Conservation (phyloP, 2,329 filamentous ascomycete species). For the Fusarium miscanthi region DNA sequence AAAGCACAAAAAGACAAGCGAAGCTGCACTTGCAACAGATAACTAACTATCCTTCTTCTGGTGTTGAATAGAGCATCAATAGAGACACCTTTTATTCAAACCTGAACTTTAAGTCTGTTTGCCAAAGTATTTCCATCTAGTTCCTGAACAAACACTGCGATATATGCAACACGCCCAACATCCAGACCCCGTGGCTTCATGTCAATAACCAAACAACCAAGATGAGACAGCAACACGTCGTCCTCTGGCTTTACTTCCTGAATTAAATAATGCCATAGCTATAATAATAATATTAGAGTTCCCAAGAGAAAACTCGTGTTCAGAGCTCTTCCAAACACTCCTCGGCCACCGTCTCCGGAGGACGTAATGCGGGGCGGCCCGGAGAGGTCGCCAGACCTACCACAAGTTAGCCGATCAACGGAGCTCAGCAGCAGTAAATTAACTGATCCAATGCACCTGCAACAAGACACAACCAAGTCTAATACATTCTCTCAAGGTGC, state of each 20-base stretch:
- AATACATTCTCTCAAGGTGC: slow-evolving; percentile 12
- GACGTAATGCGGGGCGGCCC: slow-evolving; percentile 30
- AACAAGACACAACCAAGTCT: background rate
- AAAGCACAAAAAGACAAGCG: background rate
- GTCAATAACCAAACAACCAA: background rate
- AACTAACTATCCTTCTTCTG: slow-evolving; percentile 1
- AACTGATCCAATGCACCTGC: slow-evolving; percentile 11
- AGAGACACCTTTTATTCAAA: background rate
- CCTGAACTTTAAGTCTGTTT: background rate
- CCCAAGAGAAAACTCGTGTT: background rate
- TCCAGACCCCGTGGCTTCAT: background rate
- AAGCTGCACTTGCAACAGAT: background rate
- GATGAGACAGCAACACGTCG: background rate
- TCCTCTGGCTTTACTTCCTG: background rate
- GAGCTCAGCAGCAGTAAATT: slow-evolving; percentile 30
- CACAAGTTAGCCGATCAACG: slow-evolving; percentile 40
- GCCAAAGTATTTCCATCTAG: background rate
- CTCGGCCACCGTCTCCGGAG: slow-evolving; percentile 32
- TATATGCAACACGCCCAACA: background rate
- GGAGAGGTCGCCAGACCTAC: slow-evolving; percentile 3
- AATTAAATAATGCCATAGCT: background rate
- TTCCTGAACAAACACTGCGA: background rate
- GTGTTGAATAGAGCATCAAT: slow-evolving; percentile 18
- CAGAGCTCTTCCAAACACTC: background rate
- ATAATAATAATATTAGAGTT: background rate